phyloP scores from a whole-genome alignment of 805 yeast species.

The Myxozyma mucilagina region DNA sequence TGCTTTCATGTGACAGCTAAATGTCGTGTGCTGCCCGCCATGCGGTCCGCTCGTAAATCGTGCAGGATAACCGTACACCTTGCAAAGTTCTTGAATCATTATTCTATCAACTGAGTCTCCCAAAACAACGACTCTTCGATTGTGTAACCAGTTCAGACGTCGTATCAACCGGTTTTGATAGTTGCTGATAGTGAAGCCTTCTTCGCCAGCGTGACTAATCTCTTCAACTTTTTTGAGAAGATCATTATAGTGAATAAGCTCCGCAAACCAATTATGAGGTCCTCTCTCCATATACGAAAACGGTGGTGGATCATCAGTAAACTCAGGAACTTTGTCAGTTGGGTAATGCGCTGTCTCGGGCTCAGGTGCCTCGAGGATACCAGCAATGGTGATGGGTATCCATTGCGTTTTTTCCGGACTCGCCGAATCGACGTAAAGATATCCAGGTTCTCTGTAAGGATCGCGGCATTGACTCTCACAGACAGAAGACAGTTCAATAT shows the following conservation, averaged over 20 bases:
- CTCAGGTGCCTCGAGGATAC: slow-evolving; percentile 9
- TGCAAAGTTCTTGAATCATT: slow-evolving; percentile 20
- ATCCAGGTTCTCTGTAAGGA: slow-evolving; percentile 25
- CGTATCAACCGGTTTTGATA: slow-evolving; percentile 7
- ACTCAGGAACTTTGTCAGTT: slow-evolving; percentile 8
- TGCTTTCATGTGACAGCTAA: slow-evolving; percentile 4
- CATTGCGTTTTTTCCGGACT: neutral
- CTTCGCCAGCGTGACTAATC: neutral
- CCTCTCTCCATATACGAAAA: neutral
- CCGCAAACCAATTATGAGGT: slow-evolving; percentile 18
- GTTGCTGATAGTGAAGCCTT: neutral
- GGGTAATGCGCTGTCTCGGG: slow-evolving; percentile 22
- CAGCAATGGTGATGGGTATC: slow-evolving; percentile 11
- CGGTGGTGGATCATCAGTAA: slow-evolving; percentile 17
- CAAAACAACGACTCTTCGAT: slow-evolving; percentile 22
- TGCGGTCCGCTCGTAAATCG: neutral
- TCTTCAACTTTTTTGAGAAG: neutral
- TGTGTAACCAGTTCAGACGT: slow-evolving; percentile 25
- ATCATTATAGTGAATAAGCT: slow-evolving; percentile 3
- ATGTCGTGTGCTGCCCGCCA: slow-evolving; percentile 28
- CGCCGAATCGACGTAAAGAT: neutral
- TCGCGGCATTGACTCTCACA: slow-evolving; percentile 7
- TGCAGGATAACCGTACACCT: neutral
- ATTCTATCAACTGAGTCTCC: slow-evolving; percentile 31
- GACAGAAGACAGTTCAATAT: no score